Percentiles rank a stretch among this genome's conserved stretches.
Conservation (phyloP, 306 rosid genomes). For the Citrullus amarus region DNA sequence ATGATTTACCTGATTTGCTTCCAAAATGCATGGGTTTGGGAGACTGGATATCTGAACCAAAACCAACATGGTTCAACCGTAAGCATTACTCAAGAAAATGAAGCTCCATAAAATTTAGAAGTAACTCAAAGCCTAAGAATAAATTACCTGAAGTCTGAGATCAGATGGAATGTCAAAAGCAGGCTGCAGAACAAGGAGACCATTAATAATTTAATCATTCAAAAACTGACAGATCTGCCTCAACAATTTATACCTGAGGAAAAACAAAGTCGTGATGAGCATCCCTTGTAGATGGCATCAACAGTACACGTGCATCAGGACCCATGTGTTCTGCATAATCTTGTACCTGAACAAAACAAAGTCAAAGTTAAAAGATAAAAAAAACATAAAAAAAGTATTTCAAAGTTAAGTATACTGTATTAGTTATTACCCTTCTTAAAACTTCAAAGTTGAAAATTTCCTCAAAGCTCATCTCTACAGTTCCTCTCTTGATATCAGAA, state of each 20-base stretch:
- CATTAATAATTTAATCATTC: not conserved
- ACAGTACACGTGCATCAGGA: conserved; percentile 50
- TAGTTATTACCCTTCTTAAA: conserved; percentile 49
- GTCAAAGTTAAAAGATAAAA: conserved; percentile 4
- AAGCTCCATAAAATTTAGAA: not conserved
- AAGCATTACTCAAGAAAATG: not conserved
- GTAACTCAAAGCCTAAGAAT: not conserved
- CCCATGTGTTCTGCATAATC: conserved; percentile 60
- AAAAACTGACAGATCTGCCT: not conserved
- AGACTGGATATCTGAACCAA: conserved; percentile 55
- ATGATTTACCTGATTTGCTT: conserved; percentile 74
- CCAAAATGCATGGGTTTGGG: conserved; percentile 75
- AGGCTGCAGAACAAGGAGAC: conserved; percentile 43
- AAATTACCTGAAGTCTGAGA: conserved; percentile 57
- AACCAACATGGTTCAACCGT: conserved; percentile 2
- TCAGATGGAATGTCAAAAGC: conserved; percentile 55
- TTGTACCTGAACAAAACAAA: conserved; percentile 42
- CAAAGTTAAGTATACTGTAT: not conserved
- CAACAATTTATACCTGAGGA: conserved; percentile 61
- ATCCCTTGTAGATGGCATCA: conserved; percentile 81
- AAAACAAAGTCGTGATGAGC: conserved; percentile 79
- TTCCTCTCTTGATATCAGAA: conserved; percentile 78
- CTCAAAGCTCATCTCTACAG: conserved; percentile 51
- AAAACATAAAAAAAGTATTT: not conserved
- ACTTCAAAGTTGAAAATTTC: conserved; percentile 62